A percentile compares a stretch with the other conserved stretches of the same genome.
These are phyloP conservation scores for Luffa aegyptiaca DNA, from an alignment of 306 rosid genomes.

Conservation along the genomic window DNA sequence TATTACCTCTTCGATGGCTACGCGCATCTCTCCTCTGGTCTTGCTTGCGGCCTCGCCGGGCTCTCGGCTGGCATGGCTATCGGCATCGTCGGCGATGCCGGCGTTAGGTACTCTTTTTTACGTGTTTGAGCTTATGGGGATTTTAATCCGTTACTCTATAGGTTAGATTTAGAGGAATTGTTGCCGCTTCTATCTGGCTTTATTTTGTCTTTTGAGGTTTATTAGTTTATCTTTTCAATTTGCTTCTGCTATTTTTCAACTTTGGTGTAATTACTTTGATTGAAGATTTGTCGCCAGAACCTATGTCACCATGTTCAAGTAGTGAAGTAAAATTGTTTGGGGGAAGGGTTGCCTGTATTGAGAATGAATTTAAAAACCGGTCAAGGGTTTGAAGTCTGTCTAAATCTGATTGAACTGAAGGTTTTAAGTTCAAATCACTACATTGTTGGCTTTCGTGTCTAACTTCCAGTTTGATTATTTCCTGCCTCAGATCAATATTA, in stretches of 20 bases:
- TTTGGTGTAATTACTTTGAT: background rate
- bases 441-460: background rate
- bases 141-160: background rate
- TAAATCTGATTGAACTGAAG: background rate
- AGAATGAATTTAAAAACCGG: background rate
- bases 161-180: background rate
- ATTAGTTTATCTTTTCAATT: background rate
- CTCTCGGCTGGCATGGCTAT: slow-evolving; percentile 59
- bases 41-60: slow-evolving; percentile 53
- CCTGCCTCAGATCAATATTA: background rate
- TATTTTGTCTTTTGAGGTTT: background rate
- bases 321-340: background rate
- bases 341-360: background rate
- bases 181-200: background rate
- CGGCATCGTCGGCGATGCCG: slow-evolving; percentile 58
- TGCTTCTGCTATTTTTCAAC: background rate
- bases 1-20: slow-evolving; percentile 53
- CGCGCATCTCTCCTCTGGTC: slow-evolving; percentile 52
- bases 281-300: background rate
- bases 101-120: slow-evolving; percentile 30
- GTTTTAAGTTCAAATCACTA: background rate
- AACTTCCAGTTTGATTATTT: background rate
- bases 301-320: background rate
- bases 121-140: background rate
- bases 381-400: background rate